Base-by-base conservation (phyloP, 768 basidiomycete species). In the Hypholoma sublateritium region DNA sequence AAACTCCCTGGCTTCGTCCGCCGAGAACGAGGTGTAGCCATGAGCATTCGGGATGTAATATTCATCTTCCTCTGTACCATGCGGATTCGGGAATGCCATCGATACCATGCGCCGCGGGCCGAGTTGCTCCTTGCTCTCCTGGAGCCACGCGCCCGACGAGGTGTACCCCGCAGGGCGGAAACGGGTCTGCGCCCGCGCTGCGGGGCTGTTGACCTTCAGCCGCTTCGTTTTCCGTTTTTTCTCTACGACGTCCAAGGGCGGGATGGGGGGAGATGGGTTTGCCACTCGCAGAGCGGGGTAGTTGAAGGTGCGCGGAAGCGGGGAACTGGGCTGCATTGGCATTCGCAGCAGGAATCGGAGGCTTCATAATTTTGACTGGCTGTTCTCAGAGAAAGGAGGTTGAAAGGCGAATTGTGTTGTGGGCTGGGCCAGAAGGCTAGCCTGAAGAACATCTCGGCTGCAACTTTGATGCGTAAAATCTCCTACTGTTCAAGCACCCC, bases 81-180 rank as follows among this genome's bases (percentile, higher is more conserved):
- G 22, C 2, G 46, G 46, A 47, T 47, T 47, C 3, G 46, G 46
- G 46, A 47, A 47, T 11, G 21, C 46, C 46, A 12, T 28, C 16
- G 46, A 25, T 12, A 47, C 16, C 25, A 28, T 47, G 12, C 34
- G 39, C n/a, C 8, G 34, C 13, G 39, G 35, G 4, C n/a, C 8
- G 21, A 16, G n/a, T 21, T 37, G 19, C 34, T 36, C 35, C 13
- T 51, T 16, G 35, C 21, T 9, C 6, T 25, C 17, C n/a, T 17
- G n/a, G 14, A 51, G 36, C 50, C 50, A 51, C 4, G 35, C 36
- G 4, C 36, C 50, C 22, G 50, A 36, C 4, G 50, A 51, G 25
- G 50, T 51, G 22, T 51, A 51, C n/a, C 50, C 50, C 8, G 50
- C 35, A 37, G 50, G 50, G 19, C 50, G 50, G 21, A 51, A 37